These are phyloP conservation scores for Ceratobasidium sp. DNA, from an alignment of 1,284 basidiomycete genomes.

Conservation along the genomic window DNA sequence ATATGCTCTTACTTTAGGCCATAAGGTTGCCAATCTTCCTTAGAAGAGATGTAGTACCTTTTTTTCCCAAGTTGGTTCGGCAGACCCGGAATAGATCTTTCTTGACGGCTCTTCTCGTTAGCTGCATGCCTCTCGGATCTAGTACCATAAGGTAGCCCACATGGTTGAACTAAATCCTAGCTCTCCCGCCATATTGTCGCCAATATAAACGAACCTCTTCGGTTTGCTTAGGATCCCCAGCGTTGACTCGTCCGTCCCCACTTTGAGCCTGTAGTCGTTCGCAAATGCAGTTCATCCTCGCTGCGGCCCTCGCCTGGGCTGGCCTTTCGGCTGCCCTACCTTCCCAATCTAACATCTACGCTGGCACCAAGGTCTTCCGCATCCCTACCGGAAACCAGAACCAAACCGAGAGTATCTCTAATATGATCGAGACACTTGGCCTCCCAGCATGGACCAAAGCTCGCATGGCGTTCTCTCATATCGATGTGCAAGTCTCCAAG, in stretches of 20 bases:
- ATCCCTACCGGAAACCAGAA: constrained; percentile 38
- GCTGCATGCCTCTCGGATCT: neutral
- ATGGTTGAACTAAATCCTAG: neutral
- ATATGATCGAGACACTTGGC: constrained; percentile 22
- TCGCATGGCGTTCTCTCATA: constrained; percentile 22
- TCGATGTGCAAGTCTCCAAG: constrained; percentile 37
- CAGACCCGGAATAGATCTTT: constrained; percentile 1
- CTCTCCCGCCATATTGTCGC: neutral
- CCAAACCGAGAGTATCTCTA: constrained; percentile 20
- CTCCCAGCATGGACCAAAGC: constrained; percentile 28
- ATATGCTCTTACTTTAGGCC: constrained; percentile 19
- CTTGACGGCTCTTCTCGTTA: constrained; percentile 1
- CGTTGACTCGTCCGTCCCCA: neutral
- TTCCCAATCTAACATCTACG: constrained; percentile 14
- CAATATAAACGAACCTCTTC: neutral
- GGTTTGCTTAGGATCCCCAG: neutral
- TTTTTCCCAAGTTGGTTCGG: neutral
- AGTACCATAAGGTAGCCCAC: neutral
- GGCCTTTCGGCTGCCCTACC: neutral
- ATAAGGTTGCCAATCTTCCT: constrained; percentile 12
- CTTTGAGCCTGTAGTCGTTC: neutral
- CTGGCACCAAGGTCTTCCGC: constrained; percentile 33
- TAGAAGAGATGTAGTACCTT: neutral
- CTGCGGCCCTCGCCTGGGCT: constrained; percentile 16
- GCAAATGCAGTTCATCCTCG: constrained; percentile 4